Percentiles rank a stretch among this genome's conserved stretches.
phyloP scores from a whole-genome alignment of 352 stramenopile genomes.

The Phytopythium oedochilum region DNA sequence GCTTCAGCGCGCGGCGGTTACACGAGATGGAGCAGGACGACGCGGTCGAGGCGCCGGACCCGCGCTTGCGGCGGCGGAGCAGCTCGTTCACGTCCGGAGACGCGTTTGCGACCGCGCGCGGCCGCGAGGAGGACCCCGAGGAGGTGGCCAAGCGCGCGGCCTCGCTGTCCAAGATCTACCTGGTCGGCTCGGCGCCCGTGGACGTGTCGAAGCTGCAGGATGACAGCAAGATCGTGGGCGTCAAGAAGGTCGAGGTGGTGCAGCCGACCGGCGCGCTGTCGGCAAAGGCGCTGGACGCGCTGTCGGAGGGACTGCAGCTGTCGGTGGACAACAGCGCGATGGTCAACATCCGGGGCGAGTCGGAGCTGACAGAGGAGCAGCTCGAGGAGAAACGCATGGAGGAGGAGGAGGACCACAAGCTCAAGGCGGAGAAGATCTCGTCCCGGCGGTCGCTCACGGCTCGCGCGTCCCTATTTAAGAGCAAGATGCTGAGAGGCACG shows the following conservation, averaged over 20 bases:
- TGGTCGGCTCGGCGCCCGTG: slow-evolving; percentile 75
- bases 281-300: slow-evolving; percentile 67
- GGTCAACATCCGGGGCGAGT: slow-evolving; percentile 15
- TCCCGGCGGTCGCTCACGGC: slow-evolving; percentile 55
- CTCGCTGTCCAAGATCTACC: slow-evolving; percentile 81
- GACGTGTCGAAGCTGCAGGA: slow-evolving; percentile 79
- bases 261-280: slow-evolving; percentile 73
- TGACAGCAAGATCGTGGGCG: slow-evolving; percentile 67
- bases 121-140: slow-evolving; percentile 21
- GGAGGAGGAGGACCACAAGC: slow-evolving; percentile 82
- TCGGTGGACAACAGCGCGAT: slow-evolving; percentile 58
- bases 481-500: slow-evolving; percentile 70
- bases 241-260: slow-evolving; percentile 71
- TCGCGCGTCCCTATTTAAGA: slow-evolving; percentile 67
- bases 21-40: slow-evolving; percentile 25
- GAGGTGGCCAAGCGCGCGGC: slow-evolving; percentile 59
- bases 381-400: slow-evolving; percentile 87
- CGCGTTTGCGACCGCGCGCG: slow-evolving; percentile 1
- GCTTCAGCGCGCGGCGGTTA: slow-evolving; percentile 41
- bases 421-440: slow-evolving; percentile 70
- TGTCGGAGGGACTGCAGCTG: slow-evolving; percentile 71
- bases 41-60: neutral
- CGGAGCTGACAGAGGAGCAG: slow-evolving; percentile 67
- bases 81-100: slow-evolving; percentile 57
- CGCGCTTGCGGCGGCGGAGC: slow-evolving; percentile 33